Evolutionary conservation across 805 yeast genomes (phyloP), one percentile per base, ranked within the genome.

Genomic region (Clavispora phyllophila): DNA sequence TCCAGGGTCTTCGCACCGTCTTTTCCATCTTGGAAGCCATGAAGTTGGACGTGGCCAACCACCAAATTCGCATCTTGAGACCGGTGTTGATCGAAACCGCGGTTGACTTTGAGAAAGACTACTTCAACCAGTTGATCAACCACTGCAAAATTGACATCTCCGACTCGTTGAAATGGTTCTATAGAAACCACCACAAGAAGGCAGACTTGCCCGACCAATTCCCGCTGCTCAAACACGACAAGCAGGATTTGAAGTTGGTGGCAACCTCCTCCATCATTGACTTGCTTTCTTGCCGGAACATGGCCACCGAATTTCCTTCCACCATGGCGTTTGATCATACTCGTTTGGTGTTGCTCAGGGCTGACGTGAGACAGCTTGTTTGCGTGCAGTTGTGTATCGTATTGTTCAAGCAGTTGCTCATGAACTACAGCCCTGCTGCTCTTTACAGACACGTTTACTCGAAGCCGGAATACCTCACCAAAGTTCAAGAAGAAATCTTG

Each of bases 41-140:
- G 95, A 91, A 90, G 61, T 71, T 90, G 48, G 97, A 91, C 57
- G 93, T 89, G 43, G 96, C 97, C 13, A 90, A 90, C 64, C 96
- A 90, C 59, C 96, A 90, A 65, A 87, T 91, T 42, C 75, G 96
- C 51, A 79, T 87, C 17, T 68, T 89, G 41, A 75, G 96, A 55
- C 95, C 96, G 2, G 83, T 84, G 2, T 70, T 91, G 37, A 79
- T 88, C 44, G 89, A 87, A 54, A 86, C 93, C 27, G 93, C 96
- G 2, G 84, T 85, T 10, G 90, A 85, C 46, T 87, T 90, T 56
- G 98, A 90, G 65, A 81, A 81, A 54, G 95, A 87, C 60, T 88
- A 88, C 64, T 87, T 84, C 59, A 68, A 66, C 42, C 78, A 72
- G 48, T 66, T 78, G 46, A 65, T 76, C 18, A 56, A 52, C 42